Evolutionary conservation across 2,329 filamentous ascomycete species (phyloP).

Genomic region (Cladosporium sp.): DNA sequence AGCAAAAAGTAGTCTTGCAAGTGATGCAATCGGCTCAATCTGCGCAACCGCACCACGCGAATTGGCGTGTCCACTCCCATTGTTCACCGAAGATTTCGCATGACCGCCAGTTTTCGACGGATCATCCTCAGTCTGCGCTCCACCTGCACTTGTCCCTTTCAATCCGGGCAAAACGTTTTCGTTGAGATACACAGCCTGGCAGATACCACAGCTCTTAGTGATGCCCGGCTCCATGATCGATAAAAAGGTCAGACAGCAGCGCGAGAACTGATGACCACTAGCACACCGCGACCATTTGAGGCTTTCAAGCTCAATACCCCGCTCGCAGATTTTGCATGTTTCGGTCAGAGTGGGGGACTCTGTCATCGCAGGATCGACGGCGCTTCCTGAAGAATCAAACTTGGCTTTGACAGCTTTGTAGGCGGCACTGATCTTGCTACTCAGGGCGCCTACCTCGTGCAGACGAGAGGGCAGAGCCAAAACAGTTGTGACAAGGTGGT

Average conservation of each 20-base stretch:
- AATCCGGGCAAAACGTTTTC: conserved; percentile 30
- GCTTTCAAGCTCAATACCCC: conserved; percentile 43
- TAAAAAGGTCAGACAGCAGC: conserved; percentile 50
- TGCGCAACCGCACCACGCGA: too few species aligned
- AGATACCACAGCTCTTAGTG: conserved; percentile 50
- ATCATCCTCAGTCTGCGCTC: conserved; percentile 12
- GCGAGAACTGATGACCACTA: conserved; percentile 47
- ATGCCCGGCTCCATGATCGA: conserved; percentile 49
- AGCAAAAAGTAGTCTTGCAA: conserved; percentile 29
- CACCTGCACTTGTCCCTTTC: background rate
- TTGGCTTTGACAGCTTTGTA: background rate
- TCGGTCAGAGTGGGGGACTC: conserved; percentile 32
- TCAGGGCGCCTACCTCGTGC: background rate
- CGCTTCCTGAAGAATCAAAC: background rate
- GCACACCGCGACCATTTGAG: conserved; percentile 42
- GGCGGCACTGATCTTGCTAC: background rate
- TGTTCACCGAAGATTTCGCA: too few species aligned
- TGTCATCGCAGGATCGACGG: conserved; percentile 7
- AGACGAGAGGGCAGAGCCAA: background rate
- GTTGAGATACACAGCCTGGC: conserved; percentile 43
- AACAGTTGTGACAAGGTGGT: background rate
- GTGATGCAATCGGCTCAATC: conserved; percentile 10
- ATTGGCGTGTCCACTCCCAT: too few species aligned
- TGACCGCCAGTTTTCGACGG: background rate
- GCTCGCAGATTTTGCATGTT: conserved; percentile 47